Evolutionary conservation across 1,139 yeast genomes (phyloP).

Genomic region (Candida sp.): DNA sequence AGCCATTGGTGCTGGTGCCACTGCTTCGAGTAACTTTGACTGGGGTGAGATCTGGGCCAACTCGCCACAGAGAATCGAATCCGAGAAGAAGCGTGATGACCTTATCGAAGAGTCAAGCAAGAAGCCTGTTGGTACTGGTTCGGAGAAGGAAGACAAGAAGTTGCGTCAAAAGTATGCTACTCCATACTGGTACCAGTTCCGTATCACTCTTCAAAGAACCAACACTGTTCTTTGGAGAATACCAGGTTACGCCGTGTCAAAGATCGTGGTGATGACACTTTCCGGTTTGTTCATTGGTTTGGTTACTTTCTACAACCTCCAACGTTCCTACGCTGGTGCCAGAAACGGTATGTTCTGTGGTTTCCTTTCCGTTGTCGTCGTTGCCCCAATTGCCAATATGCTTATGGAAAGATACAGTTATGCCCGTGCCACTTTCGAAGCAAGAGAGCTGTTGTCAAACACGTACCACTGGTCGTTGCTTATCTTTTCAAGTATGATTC

Average conservation of each 20-base stretch:
- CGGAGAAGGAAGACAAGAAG: slow-evolving; percentile 11
- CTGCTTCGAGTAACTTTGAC: slow-evolving; percentile 49
- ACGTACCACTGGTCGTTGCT: slow-evolving; percentile 69
- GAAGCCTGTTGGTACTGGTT: neutral
- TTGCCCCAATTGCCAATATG: slow-evolving; percentile 54
- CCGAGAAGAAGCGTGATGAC: slow-evolving; percentile 20
- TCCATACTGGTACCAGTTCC: slow-evolving; percentile 38
- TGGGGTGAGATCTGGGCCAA: slow-evolving; percentile 52
- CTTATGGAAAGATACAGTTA: slow-evolving; percentile 45
- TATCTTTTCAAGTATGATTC: slow-evolving; percentile 52
- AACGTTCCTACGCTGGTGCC: slow-evolving; percentile 49
- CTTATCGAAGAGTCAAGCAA: slow-evolving; percentile 20
- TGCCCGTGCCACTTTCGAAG: slow-evolving; percentile 61
- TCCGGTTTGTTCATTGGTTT: slow-evolving; percentile 59
- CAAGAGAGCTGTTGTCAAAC: slow-evolving; percentile 66
- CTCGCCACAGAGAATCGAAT: slow-evolving; percentile 33
- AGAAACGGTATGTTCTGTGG: slow-evolving; percentile 55
- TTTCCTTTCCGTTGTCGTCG: slow-evolving; percentile 52
- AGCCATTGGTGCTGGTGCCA: slow-evolving; percentile 73
- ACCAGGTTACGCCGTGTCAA: slow-evolving; percentile 47
- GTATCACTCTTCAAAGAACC: slow-evolving; percentile 35
- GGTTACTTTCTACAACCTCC: slow-evolving; percentile 43
- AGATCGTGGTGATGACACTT: slow-evolving; percentile 43
- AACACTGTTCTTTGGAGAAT: slow-evolving; percentile 44
- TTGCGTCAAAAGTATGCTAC: slow-evolving; percentile 33